Percentiles rank a stretch among this genome's conserved stretches.
phyloP scores from a whole-genome alignment of 345 rosid species.

The Brassica juncea region DNA sequence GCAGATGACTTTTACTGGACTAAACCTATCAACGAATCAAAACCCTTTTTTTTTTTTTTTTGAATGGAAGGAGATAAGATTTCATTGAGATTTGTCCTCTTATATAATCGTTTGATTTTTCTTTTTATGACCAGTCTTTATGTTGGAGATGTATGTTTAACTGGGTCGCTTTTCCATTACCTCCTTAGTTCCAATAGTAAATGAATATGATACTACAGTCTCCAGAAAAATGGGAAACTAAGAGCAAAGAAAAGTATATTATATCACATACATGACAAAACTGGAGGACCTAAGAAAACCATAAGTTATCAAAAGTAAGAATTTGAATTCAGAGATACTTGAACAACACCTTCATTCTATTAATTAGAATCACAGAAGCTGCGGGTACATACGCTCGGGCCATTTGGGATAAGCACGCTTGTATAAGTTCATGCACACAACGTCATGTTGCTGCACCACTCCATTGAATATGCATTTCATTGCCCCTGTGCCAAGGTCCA shows the following conservation, averaged over 20 bases:
- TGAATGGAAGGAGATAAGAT: no score
- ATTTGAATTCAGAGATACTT: not conserved
- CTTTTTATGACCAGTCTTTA: no score
- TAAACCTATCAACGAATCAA: no score
- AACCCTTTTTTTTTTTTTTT: no score
- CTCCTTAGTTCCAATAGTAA: not conserved
- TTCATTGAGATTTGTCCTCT: no score
- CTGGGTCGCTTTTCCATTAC: not conserved
- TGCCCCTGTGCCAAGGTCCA: constrained; percentile 54
- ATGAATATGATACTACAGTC: not conserved
- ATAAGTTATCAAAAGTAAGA: constrained; percentile 1
- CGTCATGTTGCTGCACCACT: constrained; percentile 80
- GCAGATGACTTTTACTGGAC: no score
- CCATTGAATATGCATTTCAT: constrained; percentile 89
- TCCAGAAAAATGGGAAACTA: not conserved
- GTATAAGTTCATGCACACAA: constrained; percentile 85
- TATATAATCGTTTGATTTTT: no score
- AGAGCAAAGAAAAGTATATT: not conserved
- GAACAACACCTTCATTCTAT: not conserved
- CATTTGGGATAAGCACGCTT: constrained; percentile 92
- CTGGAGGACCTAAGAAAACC: constrained; percentile 8
- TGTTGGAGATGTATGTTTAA: not conserved
- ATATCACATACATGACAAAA: not conserved
- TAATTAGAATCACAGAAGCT: constrained; percentile 21
- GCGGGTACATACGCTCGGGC: constrained; percentile 74